Evolutionary conservation across 805 yeast species (phyloP), one percentile per base, ranked within the genome.

Genomic region (Candida tammaniensis): DNA sequence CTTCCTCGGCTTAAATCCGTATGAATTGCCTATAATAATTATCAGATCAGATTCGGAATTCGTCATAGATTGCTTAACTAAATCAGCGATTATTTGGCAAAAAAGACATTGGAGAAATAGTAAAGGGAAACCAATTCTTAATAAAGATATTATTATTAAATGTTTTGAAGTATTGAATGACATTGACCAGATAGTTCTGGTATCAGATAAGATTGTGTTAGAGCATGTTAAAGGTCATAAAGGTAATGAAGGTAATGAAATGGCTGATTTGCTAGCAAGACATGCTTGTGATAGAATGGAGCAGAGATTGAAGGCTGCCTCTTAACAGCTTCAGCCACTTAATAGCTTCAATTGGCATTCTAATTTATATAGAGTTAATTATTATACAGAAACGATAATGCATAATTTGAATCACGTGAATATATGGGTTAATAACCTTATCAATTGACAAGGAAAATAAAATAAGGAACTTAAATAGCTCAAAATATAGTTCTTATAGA

Each of bases 31-130:
- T n/a, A n/a, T n/a, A n/a, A n/a, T n/a, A 15, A 57, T 51, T 4
- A 78, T 88, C 10, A 55, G 61, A 24, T 71, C 94, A 0, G 97
- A 89, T 55, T 87, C 96, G 0, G 68, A 70, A 48, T 86, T 86
- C 46, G 64, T 83, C 1, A 69, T 70, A 24, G 73, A 80, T 3
- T 58, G 77, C 24, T 44, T 85, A 13, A 73, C 74, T 4, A 61
- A 58, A 6, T 86, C 94, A 83, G 63, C 70, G 16, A 36, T 56
- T 5, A 17, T 16, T 3, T 84, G 93, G 91, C 59, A 61, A 14
- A 37, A 38, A 6, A 75, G 78, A 40, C 79, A 75, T 12, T 80
- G 81, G 73, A 57, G 44, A 33, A 72, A 50, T 38, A 17, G 74
- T 36, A 43, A 57, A 41, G 76, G 80, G 18, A 36, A 47, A 23